Evolutionary conservation across 2,329 filamentous ascomycete genomes (phyloP), one percentile per base, ranked within the genome.

Genomic region (Ceratocystis smalleyi): DNA sequence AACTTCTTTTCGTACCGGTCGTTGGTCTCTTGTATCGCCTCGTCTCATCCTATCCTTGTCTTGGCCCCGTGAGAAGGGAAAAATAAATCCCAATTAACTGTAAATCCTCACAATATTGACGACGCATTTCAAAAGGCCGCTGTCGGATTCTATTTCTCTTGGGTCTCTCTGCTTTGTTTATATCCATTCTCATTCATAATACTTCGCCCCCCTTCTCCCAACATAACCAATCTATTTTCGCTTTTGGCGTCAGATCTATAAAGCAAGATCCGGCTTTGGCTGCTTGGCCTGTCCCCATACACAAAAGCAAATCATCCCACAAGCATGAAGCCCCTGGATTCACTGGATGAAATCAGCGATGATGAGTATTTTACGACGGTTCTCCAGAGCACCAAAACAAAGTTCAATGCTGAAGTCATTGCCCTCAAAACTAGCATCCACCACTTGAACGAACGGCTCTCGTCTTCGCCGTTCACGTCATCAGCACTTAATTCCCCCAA

Each of bases 311-410:
- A 3, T 32, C 30, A 3, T 32, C 30, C 24, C 10, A 62, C 22
- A 45, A 62, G 47, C 27, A 66, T 66, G 65, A 64, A 60, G 27
- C 62, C 65, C 12, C 24, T 64, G 22, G 62, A 57, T 32, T 55
- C 62, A 19, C 22, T 66, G 8, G 59, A 62, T 57, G 65, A 66
- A 49, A 64, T 66, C 47, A 66, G 62, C 19, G 65, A 66, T 22
- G 24, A 30, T 32, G 65, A 66, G 63, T 66, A 64, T 45, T 66
- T 64, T 19, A 30, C 62, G 7, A 60, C 65, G 12, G 65, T 66
- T 15, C 59, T 66, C 8, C 40, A 62, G 17, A 64, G 59, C 40
- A 66, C 62, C 7, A 55, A 64, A 22, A 51, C 65, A 10, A 35
- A 57, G 5, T 66, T 64, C 51, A 62, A 30, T n/a, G 62, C 65